Percentiles rank a stretch among this genome's conserved stretches.
Conservation (phyloP, 2,329 filamentous ascomycete genomes). For the Waltergamsia citrina region DNA sequence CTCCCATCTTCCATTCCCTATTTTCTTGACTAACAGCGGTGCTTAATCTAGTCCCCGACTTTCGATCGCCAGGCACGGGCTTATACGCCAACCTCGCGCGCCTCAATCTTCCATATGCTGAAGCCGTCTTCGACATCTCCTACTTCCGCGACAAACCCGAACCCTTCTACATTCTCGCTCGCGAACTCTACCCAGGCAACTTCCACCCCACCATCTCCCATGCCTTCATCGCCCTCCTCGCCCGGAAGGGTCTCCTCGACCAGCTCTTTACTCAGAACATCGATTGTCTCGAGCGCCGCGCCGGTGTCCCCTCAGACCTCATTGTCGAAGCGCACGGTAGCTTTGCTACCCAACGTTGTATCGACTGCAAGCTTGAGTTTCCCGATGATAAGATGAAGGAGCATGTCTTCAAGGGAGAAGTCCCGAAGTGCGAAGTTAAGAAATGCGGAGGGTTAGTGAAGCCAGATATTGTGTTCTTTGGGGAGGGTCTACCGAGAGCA, state of each 20-base stretch:
- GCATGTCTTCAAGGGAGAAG: constrained; percentile 54
- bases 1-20: neutral
- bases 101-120: constrained; percentile 77
- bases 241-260: constrained; percentile 66
- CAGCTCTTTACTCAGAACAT: constrained; percentile 98
- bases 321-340: constrained; percentile 94
- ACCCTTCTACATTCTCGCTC: constrained; percentile 87
- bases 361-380: constrained; percentile 70
- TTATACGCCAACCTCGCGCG: constrained; percentile 87
- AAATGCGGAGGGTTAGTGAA: constrained; percentile 75
- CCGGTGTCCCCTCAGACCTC: constrained; percentile 70
- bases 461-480: constrained; percentile 93
- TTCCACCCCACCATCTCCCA: constrained; percentile 86
- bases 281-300: constrained; percentile 82
- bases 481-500: constrained; percentile 48
- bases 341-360: constrained; percentile 84
- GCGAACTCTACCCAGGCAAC: constrained; percentile 84
- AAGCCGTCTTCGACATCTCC: constrained; percentile 87
- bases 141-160: constrained; percentile 79
- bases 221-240: constrained; percentile 75
- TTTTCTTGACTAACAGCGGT: neutral
- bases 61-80: constrained; percentile 85
- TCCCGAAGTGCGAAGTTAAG: constrained; percentile 56
- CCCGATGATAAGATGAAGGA: constrained; percentile 66
- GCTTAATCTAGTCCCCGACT: constrained; percentile 68